Conservation (phyloP, 1,284 basidiomycete species). For the Ganoderma lingzhi region DNA sequence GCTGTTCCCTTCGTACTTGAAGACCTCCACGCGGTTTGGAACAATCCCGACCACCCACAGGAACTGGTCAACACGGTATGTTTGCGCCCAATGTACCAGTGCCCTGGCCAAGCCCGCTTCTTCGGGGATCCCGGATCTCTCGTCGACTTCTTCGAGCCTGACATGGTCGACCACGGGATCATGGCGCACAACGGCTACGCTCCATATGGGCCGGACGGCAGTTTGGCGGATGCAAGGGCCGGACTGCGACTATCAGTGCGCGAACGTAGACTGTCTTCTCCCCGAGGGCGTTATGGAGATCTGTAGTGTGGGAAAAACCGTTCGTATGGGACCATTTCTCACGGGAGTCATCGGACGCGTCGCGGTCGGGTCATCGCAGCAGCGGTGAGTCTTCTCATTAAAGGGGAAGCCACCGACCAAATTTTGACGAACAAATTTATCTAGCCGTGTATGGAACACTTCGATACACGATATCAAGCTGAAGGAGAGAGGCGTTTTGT, state of each 20-base stretch:
- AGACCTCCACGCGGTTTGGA: background rate
- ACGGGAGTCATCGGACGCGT: background rate
- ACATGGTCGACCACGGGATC: background rate
- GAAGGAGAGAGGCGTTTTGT: background rate
- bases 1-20: background rate
- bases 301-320: background rate
- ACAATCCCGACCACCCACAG: background rate
- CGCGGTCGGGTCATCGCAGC: background rate
- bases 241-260: background rate
- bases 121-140: background rate
- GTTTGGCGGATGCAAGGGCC: background rate
- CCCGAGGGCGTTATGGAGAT: background rate
- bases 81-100: background rate
- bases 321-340: background rate
- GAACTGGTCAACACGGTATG: background rate
- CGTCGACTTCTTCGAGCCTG: background rate
- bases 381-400: background rate
- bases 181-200: background rate
- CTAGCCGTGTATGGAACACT: background rate
- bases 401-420: background rate
- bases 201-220: background rate
- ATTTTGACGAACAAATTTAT: background rate
- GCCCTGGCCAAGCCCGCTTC: background rate
- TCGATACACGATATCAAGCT: background rate
- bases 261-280: background rate